A percentile compares a stretch with the other conserved stretches of the same genome.
Conservation (phyloP, 164 flowering plant genomes). For the Amborella trichopoda region DNA sequence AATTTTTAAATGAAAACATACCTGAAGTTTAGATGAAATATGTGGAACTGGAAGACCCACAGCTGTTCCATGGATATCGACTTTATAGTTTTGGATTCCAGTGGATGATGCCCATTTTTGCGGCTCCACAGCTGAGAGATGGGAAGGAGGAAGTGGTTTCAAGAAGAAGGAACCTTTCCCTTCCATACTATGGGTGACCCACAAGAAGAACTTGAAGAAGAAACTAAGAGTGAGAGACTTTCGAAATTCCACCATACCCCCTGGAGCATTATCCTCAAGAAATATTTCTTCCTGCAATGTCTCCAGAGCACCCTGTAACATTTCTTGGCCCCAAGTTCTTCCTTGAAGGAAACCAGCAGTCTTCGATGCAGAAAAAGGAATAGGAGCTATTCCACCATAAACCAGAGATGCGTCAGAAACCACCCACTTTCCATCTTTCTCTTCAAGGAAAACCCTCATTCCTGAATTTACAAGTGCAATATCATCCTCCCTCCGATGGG, state of each 20-base stretch:
- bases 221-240: conserved; percentile 77
- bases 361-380: conserved; percentile 47
- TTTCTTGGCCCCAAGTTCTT: conserved; percentile 54
- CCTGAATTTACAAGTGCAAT: conserved; percentile 97
- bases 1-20: too few relatives aligned
- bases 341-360: conserved; percentile 54
- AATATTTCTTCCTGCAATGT: conserved; percentile 47
- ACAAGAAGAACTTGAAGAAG: conserved; percentile 82
- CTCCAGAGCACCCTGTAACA: conserved; percentile 44
- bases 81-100: conserved; percentile 75
- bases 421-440: conserved; percentile 33
- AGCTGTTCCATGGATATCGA: conserved; percentile 59
- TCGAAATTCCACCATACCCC: conserved; percentile 98
- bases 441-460: conserved; percentile 69
- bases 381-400: conserved; percentile 94
- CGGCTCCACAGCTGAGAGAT: conserved; percentile 60
- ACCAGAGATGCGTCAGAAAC: conserved; percentile 80
- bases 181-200: conserved; percentile 69
- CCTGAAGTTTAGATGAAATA: conserved; percentile 91
- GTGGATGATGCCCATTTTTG: conserved; percentile 35
- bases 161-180: conserved; percentile 15
- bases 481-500: conserved; percentile 97
- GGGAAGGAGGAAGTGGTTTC: conserved; percentile 31
- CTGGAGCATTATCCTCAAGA: conserved; percentile 79
- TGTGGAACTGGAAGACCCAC: conserved; percentile 90